Evolutionary conservation across 2,329 filamentous ascomycete species (phyloP), one percentile per base, ranked within the genome.

Genomic region (Myriangium duriaei): DNA sequence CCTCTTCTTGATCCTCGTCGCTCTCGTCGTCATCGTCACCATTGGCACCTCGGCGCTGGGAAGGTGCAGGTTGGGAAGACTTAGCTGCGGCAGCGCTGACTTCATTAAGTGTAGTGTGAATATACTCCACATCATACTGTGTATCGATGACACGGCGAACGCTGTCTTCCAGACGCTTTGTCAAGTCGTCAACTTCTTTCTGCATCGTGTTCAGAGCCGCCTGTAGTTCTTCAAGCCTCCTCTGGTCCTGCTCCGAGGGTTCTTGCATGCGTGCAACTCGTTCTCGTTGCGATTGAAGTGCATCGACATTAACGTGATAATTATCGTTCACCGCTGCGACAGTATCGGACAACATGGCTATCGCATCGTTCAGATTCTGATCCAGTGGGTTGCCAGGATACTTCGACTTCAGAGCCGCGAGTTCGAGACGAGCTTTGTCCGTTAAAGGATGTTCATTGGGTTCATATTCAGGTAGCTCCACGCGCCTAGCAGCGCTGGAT

Each of bases 61-160:
- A 59, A 45, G 45, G 50, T 37, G 60, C 54, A 40, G 59, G 55
- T 42, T 51, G 42, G 28, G 51, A 54, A 47, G 44, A 47, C 49
- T 55, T 49, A 44, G 51, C 44, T 49, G 59, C 42, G 49, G 65
- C 43, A 32, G 53, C 42, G 48, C 57, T 46, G 15, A 74, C 49
- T 42, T 60, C 58, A 3, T 51, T 47, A 4, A 77, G 43, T 2
- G 61, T 57, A 10, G 62, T 58, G 18, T 59, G 58, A 31, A 73
- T 51, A 4, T 54, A 50, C 39, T 63, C 54, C 11, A 72, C 52
- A 42, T 61, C 65, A 6, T 65, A 57, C 40, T 68, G 61, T 6
- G 63, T 62, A 54, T 81, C 77, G 42, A 81, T 69, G 34, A 74
- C 54, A 10, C 64, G 59, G 11, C 76, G 65, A 50, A 79, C 67